A percentile compares a stretch with the other conserved stretches of the same genome.
Conservation (phyloP, 1,284 basidiomycete species). For the Malassezia caprae region DNA sequence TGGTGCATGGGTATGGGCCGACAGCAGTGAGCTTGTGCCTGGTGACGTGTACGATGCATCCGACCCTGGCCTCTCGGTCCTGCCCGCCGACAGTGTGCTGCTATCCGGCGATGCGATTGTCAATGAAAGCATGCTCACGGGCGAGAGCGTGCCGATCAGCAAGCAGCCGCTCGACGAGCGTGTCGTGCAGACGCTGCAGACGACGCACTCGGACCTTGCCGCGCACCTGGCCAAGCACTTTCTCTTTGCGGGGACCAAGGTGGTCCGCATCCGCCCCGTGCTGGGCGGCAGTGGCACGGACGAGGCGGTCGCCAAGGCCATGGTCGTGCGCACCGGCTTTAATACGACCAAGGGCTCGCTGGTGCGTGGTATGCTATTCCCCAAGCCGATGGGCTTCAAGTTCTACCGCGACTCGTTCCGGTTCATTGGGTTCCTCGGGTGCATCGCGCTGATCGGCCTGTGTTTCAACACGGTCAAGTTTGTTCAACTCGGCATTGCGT, state of each 20-base stretch:
- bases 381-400: slow-evolving; percentile 84
- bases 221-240: slow-evolving; percentile 73
- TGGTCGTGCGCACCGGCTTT: slow-evolving; percentile 89
- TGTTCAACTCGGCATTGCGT: slow-evolving; percentile 67
- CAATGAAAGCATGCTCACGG: slow-evolving; percentile 97
- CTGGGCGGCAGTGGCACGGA: slow-evolving; percentile 45
- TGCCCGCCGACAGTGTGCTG: slow-evolving; percentile 85
- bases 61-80: slow-evolving; percentile 61
- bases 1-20: slow-evolving; percentile 52
- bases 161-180: slow-evolving; percentile 59
- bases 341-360: slow-evolving; percentile 95
- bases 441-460: slow-evolving; percentile 70
- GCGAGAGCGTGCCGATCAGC: slow-evolving; percentile 85
- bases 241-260: slow-evolving; percentile 80
- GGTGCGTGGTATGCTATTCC: slow-evolving; percentile 94
- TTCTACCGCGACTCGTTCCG: slow-evolving; percentile 95
- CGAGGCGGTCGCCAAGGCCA: slow-evolving; percentile 58
- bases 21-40: slow-evolving; percentile 75
- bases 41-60: slow-evolving; percentile 88
- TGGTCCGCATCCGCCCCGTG: slow-evolving; percentile 67
- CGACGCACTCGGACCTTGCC: slow-evolving; percentile 51
- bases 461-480: slow-evolving; percentile 69
- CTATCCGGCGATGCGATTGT: slow-evolving; percentile 92
- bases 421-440: slow-evolving; percentile 83
- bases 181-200: slow-evolving; percentile 26